A percentile compares a stretch with the other conserved stretches of the same genome.
These are phyloP conservation scores for Zymoseptoria tritici DNA, from an alignment of 2,329 filamentous ascomycete species.

Conservation along the genomic window DNA sequence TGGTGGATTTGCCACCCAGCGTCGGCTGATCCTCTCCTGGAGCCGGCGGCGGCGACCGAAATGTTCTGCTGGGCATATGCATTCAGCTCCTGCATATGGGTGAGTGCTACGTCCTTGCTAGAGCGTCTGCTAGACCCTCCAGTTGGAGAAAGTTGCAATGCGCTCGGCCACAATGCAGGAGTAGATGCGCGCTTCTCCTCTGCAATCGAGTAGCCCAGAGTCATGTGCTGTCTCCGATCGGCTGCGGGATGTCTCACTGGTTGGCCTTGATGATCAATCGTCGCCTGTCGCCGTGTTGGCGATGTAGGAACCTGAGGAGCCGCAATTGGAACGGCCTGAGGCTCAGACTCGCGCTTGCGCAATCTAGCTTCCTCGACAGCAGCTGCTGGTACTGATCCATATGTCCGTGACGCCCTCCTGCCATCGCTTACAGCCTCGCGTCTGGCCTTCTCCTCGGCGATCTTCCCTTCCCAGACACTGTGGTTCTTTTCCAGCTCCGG, in stretches of 20 bases:
- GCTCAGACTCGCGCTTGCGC: slow-evolving; percentile 25
- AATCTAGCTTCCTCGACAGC: slow-evolving; percentile 27
- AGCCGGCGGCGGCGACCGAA: slow-evolving; percentile 14
- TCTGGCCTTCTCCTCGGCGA: slow-evolving; percentile 55
- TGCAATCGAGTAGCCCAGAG: slow-evolving; percentile 12
- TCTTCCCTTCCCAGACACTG: slow-evolving; percentile 60
- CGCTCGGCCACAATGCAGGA: slow-evolving; percentile 15
- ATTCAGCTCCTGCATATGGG: slow-evolving; percentile 27
- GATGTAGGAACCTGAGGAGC: slow-evolving; percentile 17
- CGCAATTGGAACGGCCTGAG: slow-evolving; percentile 17
- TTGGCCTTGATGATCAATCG: slow-evolving; percentile 7
- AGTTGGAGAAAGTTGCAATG: slow-evolving; percentile 18
- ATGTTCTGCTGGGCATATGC: slow-evolving; percentile 24
- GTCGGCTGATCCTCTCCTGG: slow-evolving; percentile 30
- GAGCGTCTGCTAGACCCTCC: slow-evolving; percentile 26
- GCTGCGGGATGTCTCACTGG: slow-evolving; percentile 17
- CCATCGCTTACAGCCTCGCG: slow-evolving; percentile 22
- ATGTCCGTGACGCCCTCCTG: slow-evolving; percentile 19
- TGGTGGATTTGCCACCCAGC: slow-evolving; percentile 27
- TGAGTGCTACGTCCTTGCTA: slow-evolving; percentile 32
- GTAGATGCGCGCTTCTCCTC: slow-evolving; percentile 23
- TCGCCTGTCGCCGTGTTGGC: slow-evolving; percentile 15
- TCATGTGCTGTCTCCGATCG: slow-evolving; percentile 20
- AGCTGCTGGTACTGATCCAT: slow-evolving; percentile 23
- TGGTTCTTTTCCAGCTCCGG: slow-evolving; percentile 75